These are phyloP conservation scores for Cutaneotrichosporon cavernicola DNA, from an alignment of 1,284 basidiomycete species.

Conservation along the genomic window DNA sequence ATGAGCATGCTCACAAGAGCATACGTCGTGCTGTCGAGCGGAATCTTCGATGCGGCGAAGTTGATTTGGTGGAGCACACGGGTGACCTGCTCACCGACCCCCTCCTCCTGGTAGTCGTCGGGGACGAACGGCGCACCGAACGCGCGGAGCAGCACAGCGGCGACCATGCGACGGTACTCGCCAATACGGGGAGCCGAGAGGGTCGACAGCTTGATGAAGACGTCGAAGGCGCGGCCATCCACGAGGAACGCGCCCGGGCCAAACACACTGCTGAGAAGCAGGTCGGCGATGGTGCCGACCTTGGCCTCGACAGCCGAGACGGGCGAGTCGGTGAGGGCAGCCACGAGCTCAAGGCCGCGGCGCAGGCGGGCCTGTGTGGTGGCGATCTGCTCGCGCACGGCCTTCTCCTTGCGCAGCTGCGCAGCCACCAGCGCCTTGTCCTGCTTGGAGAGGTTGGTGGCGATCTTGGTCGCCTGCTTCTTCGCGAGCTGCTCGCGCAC, in stretches of 20 bases:
- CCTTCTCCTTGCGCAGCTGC: constrained; percentile 75
- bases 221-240: constrained; percentile 65
- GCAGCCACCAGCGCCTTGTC: constrained; percentile 74
- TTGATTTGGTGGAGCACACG: constrained; percentile 86
- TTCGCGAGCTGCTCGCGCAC: constrained; percentile 76
- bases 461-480: constrained; percentile 61
- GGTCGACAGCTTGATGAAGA: constrained; percentile 60
- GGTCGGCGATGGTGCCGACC: constrained; percentile 61
- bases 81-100: constrained; percentile 65
- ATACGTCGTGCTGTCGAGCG: constrained; percentile 82
- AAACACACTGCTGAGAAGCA: constrained; percentile 67
- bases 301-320: constrained; percentile 62
- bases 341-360: constrained; percentile 68
- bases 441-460: constrained; percentile 68
- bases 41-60: constrained; percentile 74
- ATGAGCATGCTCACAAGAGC: constrained; percentile 79
- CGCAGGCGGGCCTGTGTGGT: constrained; percentile 60
- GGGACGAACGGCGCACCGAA: constrained; percentile 67
- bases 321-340: constrained; percentile 63
- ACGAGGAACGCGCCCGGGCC: constrained; percentile 62
- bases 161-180: constrained; percentile 67
- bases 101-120: constrained; percentile 68
- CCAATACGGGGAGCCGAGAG: constrained; percentile 66
- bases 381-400: constrained; percentile 63
- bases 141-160: constrained; percentile 74